Evolutionary conservation across 257 asterid genomes (phyloP).

Genomic region (Solanum appendiculatum): DNA sequence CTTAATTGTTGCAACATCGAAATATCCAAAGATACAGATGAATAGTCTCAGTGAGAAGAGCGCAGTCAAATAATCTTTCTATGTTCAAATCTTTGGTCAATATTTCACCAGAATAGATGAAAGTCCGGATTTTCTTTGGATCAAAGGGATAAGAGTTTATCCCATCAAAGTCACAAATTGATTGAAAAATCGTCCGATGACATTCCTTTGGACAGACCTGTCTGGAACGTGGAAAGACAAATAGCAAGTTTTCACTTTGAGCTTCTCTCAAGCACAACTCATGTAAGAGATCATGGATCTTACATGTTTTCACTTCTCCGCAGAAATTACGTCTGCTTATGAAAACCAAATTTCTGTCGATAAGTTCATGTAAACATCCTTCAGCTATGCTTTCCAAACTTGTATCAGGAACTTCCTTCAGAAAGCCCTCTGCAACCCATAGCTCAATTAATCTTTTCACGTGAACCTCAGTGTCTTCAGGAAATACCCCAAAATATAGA

Average conservation of each 20-base stretch:
- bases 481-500: background rate
- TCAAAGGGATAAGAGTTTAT: background rate
- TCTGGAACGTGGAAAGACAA: background rate
- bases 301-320: constrained; percentile 2
- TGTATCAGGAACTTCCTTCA: background rate
- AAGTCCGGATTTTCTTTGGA: background rate
- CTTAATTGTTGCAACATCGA: constrained; percentile 9
- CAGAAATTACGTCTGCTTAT: background rate
- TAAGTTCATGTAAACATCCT: constrained; percentile 1
- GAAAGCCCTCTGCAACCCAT: constrained; percentile 12
- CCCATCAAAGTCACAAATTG: background rate
- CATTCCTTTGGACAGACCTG: background rate
- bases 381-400: background rate
- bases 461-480: background rate
- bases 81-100: background rate
- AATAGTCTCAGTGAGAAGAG: background rate
- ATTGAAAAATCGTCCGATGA: background rate
- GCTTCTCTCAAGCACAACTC: constrained; percentile 8
- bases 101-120: background rate
- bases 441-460: background rate
- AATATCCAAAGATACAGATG: background rate
- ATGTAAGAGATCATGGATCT: constrained; percentile 2
- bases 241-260: background rate
- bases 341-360: constrained; percentile 1
- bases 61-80: background rate